A percentile compares a stretch with the other conserved stretches of the same genome.
phyloP scores from a whole-genome alignment of 2,329 filamentous ascomycete species.

The Thermoascus crustaceus region DNA sequence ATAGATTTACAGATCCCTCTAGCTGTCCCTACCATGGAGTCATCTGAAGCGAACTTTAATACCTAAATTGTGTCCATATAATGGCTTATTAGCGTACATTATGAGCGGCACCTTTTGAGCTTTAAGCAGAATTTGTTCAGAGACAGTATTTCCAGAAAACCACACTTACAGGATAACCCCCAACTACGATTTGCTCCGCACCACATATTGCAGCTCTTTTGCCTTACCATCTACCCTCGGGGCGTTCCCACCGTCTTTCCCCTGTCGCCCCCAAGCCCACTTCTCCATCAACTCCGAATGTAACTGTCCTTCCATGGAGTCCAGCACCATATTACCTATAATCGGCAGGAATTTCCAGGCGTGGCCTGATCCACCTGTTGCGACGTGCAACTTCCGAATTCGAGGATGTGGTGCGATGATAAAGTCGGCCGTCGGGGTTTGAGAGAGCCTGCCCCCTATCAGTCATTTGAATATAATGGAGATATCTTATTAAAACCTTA shows the following conservation, averaged over 20 bases:
- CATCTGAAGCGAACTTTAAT: no score
- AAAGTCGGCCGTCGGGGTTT: constrained; percentile 13
- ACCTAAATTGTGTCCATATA: no score
- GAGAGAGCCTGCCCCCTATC: constrained; percentile 10
- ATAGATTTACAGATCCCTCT: no score
- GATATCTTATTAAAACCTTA: no score
- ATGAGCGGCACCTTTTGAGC: no score
- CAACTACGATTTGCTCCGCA: not conserved
- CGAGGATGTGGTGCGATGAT: constrained; percentile 13
- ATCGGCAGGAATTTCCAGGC: constrained; percentile 16
- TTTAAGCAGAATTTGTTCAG: no score
- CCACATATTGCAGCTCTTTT: constrained; percentile 3
- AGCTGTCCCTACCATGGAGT: no score
- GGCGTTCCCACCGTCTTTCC: constrained; percentile 2
- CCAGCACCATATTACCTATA: constrained; percentile 13
- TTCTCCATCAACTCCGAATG: not conserved
- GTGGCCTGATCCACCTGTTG: constrained; percentile 15
- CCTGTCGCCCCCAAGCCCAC: constrained; percentile 3
- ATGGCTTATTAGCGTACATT: no score
- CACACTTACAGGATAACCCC: no score
- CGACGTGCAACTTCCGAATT: constrained; percentile 13
- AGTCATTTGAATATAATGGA: no score
- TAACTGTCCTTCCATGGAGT: constrained; percentile 8
- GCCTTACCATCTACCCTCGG: constrained; percentile 3
- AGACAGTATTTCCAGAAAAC: not conserved